phyloP scores from a whole-genome alignment of 306 rosid species.

The Trifolium pratense region DNA sequence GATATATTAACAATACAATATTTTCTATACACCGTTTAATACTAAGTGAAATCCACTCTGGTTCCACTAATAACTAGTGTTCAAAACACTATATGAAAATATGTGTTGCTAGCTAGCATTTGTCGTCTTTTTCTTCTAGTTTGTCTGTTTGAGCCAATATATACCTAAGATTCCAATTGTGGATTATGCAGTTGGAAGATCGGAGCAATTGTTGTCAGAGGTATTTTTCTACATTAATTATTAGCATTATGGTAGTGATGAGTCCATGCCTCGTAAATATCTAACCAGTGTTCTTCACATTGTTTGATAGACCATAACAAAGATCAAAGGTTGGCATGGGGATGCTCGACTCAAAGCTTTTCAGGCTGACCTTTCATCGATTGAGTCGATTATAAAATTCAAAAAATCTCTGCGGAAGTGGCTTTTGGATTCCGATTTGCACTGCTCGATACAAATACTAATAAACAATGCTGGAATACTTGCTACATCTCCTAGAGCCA shows the following conservation, averaged over 20 bases:
- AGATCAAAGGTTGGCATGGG: slow-evolving; percentile 62
- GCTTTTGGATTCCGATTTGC: slow-evolving; percentile 75
- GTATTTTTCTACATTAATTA: slow-evolving; percentile 46
- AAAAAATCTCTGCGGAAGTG: slow-evolving; percentile 66
- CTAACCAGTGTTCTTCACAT: slow-evolving; percentile 26
- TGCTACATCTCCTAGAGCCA: slow-evolving; percentile 77
- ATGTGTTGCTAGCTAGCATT: background rate
- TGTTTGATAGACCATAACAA: slow-evolving; percentile 60
- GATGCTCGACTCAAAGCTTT: slow-evolving; percentile 70
- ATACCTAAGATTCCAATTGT: slow-evolving; percentile 44
- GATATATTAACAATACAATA: background rate
- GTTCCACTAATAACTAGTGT: background rate
- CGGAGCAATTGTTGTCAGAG: slow-evolving; percentile 61
- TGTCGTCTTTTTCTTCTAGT: background rate
- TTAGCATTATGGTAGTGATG: slow-evolving; percentile 13
- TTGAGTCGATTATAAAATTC: slow-evolving; percentile 62
- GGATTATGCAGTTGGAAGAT: slow-evolving; percentile 78
- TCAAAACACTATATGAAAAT: background rate
- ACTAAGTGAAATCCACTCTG: background rate
- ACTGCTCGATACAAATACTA: slow-evolving; percentile 78
- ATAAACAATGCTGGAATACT: slow-evolving; percentile 92
- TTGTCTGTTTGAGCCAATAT: slow-evolving; percentile 22
- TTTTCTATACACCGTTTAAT: background rate
- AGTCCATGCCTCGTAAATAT: slow-evolving; percentile 4
- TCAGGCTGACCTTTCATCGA: slow-evolving; percentile 71